These are phyloP conservation scores for Pythium sp. DNA, from an alignment of 352 stramenopile genomes.

Conservation along the genomic window DNA sequence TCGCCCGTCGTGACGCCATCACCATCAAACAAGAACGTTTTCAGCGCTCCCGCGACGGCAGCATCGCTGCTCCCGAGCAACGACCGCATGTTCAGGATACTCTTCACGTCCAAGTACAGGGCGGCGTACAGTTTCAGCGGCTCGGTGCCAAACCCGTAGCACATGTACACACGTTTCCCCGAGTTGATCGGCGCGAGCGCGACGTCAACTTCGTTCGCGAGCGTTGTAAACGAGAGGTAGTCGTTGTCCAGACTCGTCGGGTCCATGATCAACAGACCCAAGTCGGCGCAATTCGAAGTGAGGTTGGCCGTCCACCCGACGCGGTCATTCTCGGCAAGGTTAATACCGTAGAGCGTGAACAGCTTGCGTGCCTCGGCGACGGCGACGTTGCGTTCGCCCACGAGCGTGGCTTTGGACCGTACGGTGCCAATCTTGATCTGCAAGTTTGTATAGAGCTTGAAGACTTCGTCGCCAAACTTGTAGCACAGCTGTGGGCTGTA, in stretches of 20 bases:
- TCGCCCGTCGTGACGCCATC: conserved; percentile 56
- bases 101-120: conserved; percentile 61
- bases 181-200: conserved; percentile 44
- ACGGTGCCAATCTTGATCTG: conserved; percentile 53
- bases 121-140: conserved; percentile 46
- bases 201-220: conserved; percentile 31
- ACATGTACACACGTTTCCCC: conserved; percentile 53
- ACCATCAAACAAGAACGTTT: conserved; percentile 66
- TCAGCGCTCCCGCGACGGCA: conserved; percentile 41
- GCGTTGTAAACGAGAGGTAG: conserved; percentile 43
- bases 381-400: conserved; percentile 47
- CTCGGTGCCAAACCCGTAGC: conserved; percentile 61
- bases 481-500: conserved; percentile 63
- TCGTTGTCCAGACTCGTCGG: conserved; percentile 33
- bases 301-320: conserved; percentile 46
- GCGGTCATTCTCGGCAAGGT: conserved; percentile 41
- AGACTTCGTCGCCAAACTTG: conserved; percentile 55
- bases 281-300: conserved; percentile 27
- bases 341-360: conserved; percentile 46
- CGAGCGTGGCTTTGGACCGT: conserved; percentile 28
- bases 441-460: conserved; percentile 50
- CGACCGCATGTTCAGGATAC: conserved; percentile 47
- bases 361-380: conserved; percentile 44
- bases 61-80: conserved; percentile 37
- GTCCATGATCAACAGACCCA: conserved; percentile 33